phyloP scores from a whole-genome alignment of 2,329 filamentous ascomycete genomes.

The Ceratocystis cacaofunesta region DNA sequence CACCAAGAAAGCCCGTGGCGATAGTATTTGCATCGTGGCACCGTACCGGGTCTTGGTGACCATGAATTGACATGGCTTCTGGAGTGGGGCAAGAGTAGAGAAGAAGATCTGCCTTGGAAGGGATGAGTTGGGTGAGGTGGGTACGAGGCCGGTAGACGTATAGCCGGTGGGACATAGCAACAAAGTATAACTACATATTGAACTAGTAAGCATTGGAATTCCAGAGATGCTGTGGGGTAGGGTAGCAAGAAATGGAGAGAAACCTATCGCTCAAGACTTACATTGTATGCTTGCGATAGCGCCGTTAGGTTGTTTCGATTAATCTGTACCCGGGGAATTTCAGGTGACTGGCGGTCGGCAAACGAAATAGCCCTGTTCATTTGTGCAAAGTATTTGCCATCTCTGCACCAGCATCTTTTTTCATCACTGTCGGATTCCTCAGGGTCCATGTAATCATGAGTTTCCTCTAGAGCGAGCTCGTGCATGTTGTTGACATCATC shows the following conservation, averaged over 20 bases:
- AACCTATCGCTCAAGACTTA: conserved; percentile 22
- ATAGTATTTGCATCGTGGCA: conserved; percentile 57
- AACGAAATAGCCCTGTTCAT: neutral
- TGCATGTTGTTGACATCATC: neutral
- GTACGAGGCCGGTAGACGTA: conserved; percentile 40
- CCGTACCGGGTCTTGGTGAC: conserved; percentile 35
- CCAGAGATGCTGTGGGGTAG: neutral
- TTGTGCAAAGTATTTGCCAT: neutral
- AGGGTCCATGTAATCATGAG: neutral
- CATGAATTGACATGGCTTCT: conserved; percentile 29
- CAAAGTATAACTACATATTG: conserved; percentile 40
- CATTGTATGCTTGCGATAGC: conserved; percentile 43
- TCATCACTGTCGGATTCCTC: accelerated
- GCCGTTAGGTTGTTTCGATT: conserved; percentile 42
- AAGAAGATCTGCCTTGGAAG: conserved; percentile 34
- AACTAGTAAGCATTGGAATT: neutral
- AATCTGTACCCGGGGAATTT: conserved; percentile 21
- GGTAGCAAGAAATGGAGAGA: neutral
- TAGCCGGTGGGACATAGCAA: conserved; percentile 41
- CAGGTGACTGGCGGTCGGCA: neutral
- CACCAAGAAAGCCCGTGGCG: conserved; percentile 52
- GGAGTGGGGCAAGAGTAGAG: conserved; percentile 31
- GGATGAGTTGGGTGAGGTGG: conserved; percentile 34
- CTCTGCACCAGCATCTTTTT: neutral
- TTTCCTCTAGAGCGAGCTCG: neutral